Evolutionary conservation across 257 asterid genomes (phyloP).

Genomic region (Nicotiana attenuata): DNA sequence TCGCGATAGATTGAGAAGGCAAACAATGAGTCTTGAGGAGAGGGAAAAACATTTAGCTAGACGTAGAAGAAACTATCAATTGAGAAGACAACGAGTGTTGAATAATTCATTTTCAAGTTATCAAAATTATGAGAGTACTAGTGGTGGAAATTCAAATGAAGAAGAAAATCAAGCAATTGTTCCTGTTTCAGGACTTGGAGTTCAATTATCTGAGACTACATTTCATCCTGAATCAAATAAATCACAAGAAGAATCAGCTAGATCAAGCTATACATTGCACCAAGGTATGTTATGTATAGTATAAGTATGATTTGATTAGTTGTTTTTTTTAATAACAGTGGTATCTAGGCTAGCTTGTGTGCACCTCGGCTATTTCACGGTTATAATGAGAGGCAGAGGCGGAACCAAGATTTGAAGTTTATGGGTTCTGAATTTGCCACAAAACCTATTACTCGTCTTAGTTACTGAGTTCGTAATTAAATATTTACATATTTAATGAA

Average conservation of each 20-base stretch:
- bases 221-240: not conserved
- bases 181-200: constrained; percentile 9
- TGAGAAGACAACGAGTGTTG: constrained; percentile 31
- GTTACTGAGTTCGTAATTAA: too few relatives aligned
- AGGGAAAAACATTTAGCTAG: constrained; percentile 40
- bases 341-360: not conserved
- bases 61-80: constrained; percentile 33
- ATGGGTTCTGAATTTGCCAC: too few relatives aligned
- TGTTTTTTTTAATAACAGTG: too few relatives aligned
- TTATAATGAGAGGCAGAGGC: too few relatives aligned
- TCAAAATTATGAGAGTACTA: not conserved
- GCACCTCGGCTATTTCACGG: too few relatives aligned
- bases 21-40: constrained; percentile 38
- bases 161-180: constrained; percentile 8
- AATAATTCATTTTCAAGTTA: not conserved
- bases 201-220: not conserved
- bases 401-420: too few relatives aligned
- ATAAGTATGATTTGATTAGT: not conserved
- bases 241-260: not conserved
- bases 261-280: not conserved
- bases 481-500: too few relatives aligned
- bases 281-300: not conserved
- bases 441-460: too few relatives aligned
- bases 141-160: not conserved
- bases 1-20: constrained; percentile 35